A percentile compares a stretch with the other conserved stretches of the same genome.
These are phyloP conservation scores for Saccharum spontaneum DNA, from an alignment of 176 grass and related monocot genomes.

Conservation along the genomic window DNA sequence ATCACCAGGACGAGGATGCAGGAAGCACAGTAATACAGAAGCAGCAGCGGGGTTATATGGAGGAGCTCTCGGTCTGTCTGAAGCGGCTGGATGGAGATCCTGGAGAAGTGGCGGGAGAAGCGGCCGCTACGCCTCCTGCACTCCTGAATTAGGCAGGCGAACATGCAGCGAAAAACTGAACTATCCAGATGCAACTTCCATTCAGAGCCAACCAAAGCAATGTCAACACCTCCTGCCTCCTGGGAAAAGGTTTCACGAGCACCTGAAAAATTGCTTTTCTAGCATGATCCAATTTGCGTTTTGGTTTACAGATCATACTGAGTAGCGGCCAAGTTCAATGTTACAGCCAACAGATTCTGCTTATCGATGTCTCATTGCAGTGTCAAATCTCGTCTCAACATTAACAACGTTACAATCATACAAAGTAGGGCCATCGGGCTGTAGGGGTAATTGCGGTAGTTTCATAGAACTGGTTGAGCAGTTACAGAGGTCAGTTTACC, in stretches of 20 bases:
- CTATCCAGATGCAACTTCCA: not conserved
- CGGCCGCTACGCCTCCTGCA: slow-evolving; percentile 12
- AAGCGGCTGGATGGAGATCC: slow-evolving; percentile 25
- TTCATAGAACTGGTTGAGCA: not conserved
- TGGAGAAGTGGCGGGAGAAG: slow-evolving; percentile 34
- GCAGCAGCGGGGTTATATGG: not conserved
- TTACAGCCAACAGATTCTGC: not conserved
- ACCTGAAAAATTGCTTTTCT: not conserved
- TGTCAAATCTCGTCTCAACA: not conserved
- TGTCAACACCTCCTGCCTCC: too few species aligned
- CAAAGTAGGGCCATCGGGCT: not conserved
- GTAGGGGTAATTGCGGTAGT: not conserved
- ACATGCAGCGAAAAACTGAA: not conserved
- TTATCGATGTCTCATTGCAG: not conserved
- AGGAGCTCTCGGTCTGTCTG: not conserved
- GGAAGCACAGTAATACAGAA: not conserved
- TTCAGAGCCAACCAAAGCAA: not conserved
- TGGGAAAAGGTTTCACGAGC: not conserved
- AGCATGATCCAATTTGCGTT: not conserved
- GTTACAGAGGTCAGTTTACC: not conserved
- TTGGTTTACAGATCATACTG: not conserved
- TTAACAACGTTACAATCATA: not conserved
- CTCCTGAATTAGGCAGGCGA: slow-evolving; percentile 6
- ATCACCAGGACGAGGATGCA: not conserved
- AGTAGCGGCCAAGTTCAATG: not conserved